phyloP scores from a whole-genome alignment of 139 green algal species.

The Eudorina sp. region DNA sequence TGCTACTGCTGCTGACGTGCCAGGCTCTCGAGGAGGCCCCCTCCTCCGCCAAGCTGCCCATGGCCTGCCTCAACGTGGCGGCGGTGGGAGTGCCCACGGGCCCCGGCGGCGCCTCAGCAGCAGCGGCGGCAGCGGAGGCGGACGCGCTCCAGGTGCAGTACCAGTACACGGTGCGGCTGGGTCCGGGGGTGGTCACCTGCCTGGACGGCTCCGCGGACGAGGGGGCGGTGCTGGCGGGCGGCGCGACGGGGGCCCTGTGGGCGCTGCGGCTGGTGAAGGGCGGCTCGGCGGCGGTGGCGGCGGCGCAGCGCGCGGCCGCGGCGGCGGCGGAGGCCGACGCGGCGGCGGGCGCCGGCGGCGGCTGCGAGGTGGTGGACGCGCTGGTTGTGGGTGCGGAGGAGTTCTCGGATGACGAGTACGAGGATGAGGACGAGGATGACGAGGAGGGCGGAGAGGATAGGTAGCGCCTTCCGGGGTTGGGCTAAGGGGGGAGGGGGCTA shows the following conservation, averaged over 20 bases:
- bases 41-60: constrained; percentile 25
- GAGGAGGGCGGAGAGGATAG: constrained; percentile 35
- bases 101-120: too few relatives aligned
- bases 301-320: constrained; percentile 21
- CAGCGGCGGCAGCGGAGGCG: too few relatives aligned
- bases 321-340: constrained; percentile 1
- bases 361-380: constrained; percentile 18
- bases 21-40: constrained; percentile 47
- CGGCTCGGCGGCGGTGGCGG: constrained; percentile 19
- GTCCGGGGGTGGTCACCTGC: constrained; percentile 23
- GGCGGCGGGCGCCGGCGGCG: neutral
- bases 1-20: too few relatives aligned
- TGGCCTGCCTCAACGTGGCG: constrained; percentile 38
- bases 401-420: constrained; percentile 42
- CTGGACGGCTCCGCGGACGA: constrained; percentile 5
- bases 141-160: neutral
- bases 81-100: neutral
- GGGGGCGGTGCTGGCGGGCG: constrained; percentile 3
- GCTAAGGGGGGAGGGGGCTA: too few relatives aligned
- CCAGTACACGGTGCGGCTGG: constrained; percentile 41
- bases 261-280: constrained; percentile 35
- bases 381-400: constrained; percentile 43
- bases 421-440: constrained; percentile 2
- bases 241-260: constrained; percentile 31
- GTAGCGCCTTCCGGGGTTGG: neutral